These are phyloP conservation scores for Madurella mycetomatis DNA, from an alignment of 2,329 filamentous ascomycete species.

Conservation along the genomic window DNA sequence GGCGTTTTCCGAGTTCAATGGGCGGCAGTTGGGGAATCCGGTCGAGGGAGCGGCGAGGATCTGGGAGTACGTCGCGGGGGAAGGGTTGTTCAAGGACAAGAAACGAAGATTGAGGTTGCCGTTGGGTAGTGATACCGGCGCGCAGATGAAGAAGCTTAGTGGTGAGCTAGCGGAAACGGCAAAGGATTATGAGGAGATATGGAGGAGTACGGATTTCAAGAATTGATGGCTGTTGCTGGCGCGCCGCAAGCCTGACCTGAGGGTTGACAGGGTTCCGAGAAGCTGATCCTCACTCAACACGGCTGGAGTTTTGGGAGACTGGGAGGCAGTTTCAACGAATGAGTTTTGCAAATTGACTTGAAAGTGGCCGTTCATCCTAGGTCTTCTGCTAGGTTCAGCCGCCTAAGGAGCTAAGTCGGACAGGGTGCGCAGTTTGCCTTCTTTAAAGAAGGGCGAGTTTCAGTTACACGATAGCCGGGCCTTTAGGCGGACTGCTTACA, in stretches of 20 bases:
- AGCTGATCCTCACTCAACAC: neutral
- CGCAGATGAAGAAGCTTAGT: constrained; percentile 27
- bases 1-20: constrained; percentile 26
- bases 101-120: constrained; percentile 29
- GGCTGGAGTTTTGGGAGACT: too few relatives aligned
- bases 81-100: constrained; percentile 31
- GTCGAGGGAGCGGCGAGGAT: constrained; percentile 35
- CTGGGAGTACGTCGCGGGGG: constrained; percentile 34
- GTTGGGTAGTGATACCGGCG: constrained; percentile 34
- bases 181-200: constrained; percentile 12
- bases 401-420: too few relatives aligned
- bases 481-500: too few relatives aligned
- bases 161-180: constrained; percentile 15
- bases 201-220: constrained; percentile 15
- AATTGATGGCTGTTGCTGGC: constrained; percentile 1
- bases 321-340: too few relatives aligned
- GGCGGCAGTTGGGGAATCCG: constrained; percentile 39
- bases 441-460: too few relatives aligned
- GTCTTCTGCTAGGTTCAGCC: too few relatives aligned
- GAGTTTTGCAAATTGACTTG: too few relatives aligned
- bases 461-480: too few relatives aligned
- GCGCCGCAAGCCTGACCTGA: neutral
- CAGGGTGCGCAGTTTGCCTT: too few relatives aligned
- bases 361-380: too few relatives aligned
- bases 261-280: neutral